Evolutionary conservation across 108 stramenopile genomes (phyloP).

Genomic region (Fragilaria radians): DNA sequence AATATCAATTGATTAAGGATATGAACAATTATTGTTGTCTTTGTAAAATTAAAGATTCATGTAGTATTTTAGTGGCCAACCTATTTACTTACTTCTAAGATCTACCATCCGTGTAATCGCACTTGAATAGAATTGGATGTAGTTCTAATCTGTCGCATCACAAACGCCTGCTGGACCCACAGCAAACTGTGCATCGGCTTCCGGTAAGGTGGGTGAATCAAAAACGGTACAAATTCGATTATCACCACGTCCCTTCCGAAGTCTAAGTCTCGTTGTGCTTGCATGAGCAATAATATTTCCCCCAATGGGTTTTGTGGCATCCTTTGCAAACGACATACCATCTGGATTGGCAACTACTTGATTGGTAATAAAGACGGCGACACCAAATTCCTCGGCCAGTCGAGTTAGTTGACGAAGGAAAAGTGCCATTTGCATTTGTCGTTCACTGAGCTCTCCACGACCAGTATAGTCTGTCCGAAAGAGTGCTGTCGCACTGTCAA

Average conservation of each 20-base stretch:
- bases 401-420: slow-evolving; percentile 97
- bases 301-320: slow-evolving; percentile 97
- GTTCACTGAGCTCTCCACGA: slow-evolving; percentile 95
- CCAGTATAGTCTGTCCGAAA: slow-evolving; percentile 99
- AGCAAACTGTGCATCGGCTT: slow-evolving; percentile 91
- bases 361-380: slow-evolving; percentile 98
- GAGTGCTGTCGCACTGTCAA: slow-evolving; percentile 98
- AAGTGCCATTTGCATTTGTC: slow-evolving; percentile 97
- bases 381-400: slow-evolving; percentile 97
- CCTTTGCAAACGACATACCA: slow-evolving; percentile 97
- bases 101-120: too few relatives aligned
- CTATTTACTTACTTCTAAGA: too few relatives aligned
- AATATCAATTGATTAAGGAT: too few relatives aligned
- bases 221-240: slow-evolving; percentile 96
- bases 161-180: slow-evolving; percentile 65
- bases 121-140: too few relatives aligned
- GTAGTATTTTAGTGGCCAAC: too few relatives aligned
- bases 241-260: slow-evolving; percentile 97
- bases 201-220: slow-evolving; percentile 95
- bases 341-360: slow-evolving; percentile 99
- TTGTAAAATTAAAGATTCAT: too few relatives aligned
- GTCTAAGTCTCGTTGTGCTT: slow-evolving; percentile 92
- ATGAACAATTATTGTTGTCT: too few relatives aligned
- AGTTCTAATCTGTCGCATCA: slow-evolving; percentile 75
- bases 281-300: slow-evolving; percentile 99